Evolutionary conservation across 208 protist genomes (phyloP).

Genomic region (Trypanosoma melophagium): DNA sequence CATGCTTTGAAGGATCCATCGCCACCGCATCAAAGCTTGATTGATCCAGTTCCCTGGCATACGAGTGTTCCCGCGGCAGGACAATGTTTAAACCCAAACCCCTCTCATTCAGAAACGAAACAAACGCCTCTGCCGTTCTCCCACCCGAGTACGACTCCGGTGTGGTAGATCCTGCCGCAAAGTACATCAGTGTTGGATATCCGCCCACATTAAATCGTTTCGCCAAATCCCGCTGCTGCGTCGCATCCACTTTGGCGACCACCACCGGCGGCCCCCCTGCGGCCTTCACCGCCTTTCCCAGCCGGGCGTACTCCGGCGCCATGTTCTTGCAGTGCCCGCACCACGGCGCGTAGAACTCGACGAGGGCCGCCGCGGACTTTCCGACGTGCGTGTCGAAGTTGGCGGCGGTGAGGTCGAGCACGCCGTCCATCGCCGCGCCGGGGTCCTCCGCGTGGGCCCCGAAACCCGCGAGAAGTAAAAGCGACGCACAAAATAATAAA

Average conservation of each 20-base stretch:
- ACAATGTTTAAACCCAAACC: constrained; percentile 27
- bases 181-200: constrained; percentile 75
- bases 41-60: constrained; percentile 38
- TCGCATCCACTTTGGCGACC: constrained; percentile 74
- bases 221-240: constrained; percentile 39
- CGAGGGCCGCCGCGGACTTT: constrained; percentile 50
- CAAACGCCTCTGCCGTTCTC: constrained; percentile 38
- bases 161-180: constrained; percentile 37
- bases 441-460: constrained; percentile 29
- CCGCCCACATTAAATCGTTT: constrained; percentile 38
- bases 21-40: constrained; percentile 38
- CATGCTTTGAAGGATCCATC: constrained; percentile 52
- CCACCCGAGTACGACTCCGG: constrained; percentile 38
- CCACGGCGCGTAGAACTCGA: constrained; percentile 93
- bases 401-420: constrained; percentile 40
- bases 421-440: constrained; percentile 28
- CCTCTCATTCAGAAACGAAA: constrained; percentile 40
- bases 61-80: constrained; percentile 28
- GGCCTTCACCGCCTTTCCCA: constrained; percentile 17
- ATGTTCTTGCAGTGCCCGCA: constrained; percentile 82
- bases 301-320: constrained; percentile 32
- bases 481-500: too few relatives aligned
- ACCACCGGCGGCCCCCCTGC: constrained; percentile 34
- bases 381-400: constrained; percentile 70
- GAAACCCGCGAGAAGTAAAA: too few relatives aligned